phyloP scores from a whole-genome alignment of 768 basidiomycete genomes.

The Amylocystis lapponica region DNA sequence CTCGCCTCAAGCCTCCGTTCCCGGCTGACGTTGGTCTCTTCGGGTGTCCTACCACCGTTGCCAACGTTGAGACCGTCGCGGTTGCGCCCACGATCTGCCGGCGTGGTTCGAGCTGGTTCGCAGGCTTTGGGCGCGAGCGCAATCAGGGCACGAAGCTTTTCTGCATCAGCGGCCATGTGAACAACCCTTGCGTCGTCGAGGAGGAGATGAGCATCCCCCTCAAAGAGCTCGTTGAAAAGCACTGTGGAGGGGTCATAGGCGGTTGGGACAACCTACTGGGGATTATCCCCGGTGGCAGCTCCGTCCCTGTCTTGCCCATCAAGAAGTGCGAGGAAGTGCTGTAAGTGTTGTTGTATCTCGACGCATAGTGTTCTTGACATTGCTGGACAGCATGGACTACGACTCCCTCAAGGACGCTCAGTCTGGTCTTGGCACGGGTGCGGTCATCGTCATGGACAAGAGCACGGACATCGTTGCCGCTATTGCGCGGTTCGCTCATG shows the following conservation, averaged over 20 bases:
- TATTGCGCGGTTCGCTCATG: slow-evolving; percentile 89
- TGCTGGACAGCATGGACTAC: slow-evolving; percentile 78
- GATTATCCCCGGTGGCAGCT: slow-evolving; percentile 94
- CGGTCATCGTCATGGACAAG: slow-evolving; percentile 99
- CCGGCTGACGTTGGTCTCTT: slow-evolving; percentile 98
- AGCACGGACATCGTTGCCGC: slow-evolving; percentile 91
- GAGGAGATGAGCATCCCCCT: slow-evolving; percentile 99
- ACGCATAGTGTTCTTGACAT: background rate
- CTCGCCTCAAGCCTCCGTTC: slow-evolving; percentile 96
- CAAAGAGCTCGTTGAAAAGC: slow-evolving; percentile 91
- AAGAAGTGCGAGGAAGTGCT: slow-evolving; percentile 81
- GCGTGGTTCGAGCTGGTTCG: slow-evolving; percentile 87
- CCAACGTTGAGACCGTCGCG: slow-evolving; percentile 97
- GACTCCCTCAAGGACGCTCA: slow-evolving; percentile 96
- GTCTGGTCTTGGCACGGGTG: slow-evolving; percentile 96
- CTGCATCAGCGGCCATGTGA: slow-evolving; percentile 96
- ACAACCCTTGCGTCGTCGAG: slow-evolving; percentile 96
- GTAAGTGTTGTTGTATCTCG: slow-evolving; percentile 41
- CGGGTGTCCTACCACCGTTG: slow-evolving; percentile 95
- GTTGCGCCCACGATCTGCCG: slow-evolving; percentile 96
- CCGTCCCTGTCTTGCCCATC: slow-evolving; percentile 88
- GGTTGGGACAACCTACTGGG: slow-evolving; percentile 97
- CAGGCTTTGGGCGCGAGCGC: slow-evolving; percentile 82
- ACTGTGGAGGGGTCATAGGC: slow-evolving; percentile 90
- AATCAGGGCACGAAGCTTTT: slow-evolving; percentile 97